A percentile compares a stretch with the other conserved stretches of the same genome.
phyloP scores from a whole-genome alignment of 164 flowering plant genomes.

The Protea cynaroides region DNA sequence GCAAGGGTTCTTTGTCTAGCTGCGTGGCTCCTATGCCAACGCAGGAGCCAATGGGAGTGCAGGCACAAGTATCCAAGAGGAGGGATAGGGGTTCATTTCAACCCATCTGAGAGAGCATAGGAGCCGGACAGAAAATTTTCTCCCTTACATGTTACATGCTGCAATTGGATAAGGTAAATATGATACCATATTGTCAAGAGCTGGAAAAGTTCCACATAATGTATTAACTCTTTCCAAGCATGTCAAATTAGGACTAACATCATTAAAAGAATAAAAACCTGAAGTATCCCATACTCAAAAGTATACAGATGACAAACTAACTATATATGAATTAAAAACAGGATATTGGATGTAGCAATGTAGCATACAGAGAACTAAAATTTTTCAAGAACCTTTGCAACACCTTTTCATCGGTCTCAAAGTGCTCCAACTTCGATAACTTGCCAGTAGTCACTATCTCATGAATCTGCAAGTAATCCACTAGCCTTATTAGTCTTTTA shows the following conservation, averaged over 20 bases:
- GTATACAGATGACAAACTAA: background rate
- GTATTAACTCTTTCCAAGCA: background rate
- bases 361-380: background rate
- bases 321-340: background rate
- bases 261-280: too few species aligned
- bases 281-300: background rate
- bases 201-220: background rate
- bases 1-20: too few species aligned
- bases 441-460: slow-evolving; percentile 92
- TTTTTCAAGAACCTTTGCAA: slow-evolving; percentile 8
- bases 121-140: too few species aligned
- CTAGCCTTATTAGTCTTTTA: background rate
- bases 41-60: too few species aligned
- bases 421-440: slow-evolving; percentile 90
- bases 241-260: background rate
- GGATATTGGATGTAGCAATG: background rate
- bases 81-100: too few species aligned
- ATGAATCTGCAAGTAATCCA: slow-evolving; percentile 61
- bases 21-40: too few species aligned
- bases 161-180: too few species aligned
- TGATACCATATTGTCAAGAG: too few species aligned
- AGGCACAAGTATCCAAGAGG: too few species aligned
- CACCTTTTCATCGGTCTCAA: slow-evolving; percentile 94
- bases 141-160: too few species aligned
- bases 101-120: too few species aligned